Evolutionary conservation across 2,329 filamentous ascomycete species (phyloP).

Genomic region (Fusarium humuli): DNA sequence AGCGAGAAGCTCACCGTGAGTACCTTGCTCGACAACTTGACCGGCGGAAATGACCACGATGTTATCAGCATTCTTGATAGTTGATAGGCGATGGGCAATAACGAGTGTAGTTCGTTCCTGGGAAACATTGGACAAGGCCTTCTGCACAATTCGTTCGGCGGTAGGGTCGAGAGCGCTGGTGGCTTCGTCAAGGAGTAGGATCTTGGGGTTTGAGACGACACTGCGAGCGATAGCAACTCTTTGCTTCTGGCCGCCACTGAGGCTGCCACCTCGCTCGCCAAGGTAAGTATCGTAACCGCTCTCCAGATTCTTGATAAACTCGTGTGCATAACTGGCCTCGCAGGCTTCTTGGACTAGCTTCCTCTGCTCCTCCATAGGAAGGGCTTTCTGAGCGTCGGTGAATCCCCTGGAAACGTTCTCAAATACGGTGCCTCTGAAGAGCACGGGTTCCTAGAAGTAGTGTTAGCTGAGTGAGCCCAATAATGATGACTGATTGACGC

Average conservation of each 20-base stretch:
- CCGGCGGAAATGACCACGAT: slow-evolving; percentile 42
- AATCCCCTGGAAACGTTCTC: slow-evolving; percentile 45
- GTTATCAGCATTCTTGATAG: slow-evolving; percentile 45
- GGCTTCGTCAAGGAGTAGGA: slow-evolving; percentile 74
- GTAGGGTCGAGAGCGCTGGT: slow-evolving; percentile 64
- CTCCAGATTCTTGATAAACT: slow-evolving; percentile 39
- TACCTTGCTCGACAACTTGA: slow-evolving; percentile 41
- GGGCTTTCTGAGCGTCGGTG: slow-evolving; percentile 20
- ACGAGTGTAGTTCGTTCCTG: slow-evolving; percentile 68
- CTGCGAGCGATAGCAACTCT: slow-evolving; percentile 72
- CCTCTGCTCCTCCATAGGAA: slow-evolving; percentile 1
- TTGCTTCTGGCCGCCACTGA: slow-evolving; percentile 70
- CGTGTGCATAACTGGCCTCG: slow-evolving; percentile 40
- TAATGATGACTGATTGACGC: accelerated
- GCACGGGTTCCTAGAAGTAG: slow-evolving; percentile 35
- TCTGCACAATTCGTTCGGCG: slow-evolving; percentile 61
- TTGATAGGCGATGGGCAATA: slow-evolving; percentile 67
- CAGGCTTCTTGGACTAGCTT: slow-evolving; percentile 33
- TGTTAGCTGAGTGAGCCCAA: not conserved
- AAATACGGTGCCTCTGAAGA: slow-evolving; percentile 47
- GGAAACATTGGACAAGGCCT: slow-evolving; percentile 63
- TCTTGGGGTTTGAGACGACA: slow-evolving; percentile 68
- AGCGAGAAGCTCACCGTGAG: slow-evolving; percentile 32
- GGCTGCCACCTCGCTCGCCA: slow-evolving; percentile 38
- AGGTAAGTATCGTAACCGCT: slow-evolving; percentile 41